phyloP scores from a whole-genome alignment of 1,284 basidiomycete species.

The Moesziomyces aphidis region DNA sequence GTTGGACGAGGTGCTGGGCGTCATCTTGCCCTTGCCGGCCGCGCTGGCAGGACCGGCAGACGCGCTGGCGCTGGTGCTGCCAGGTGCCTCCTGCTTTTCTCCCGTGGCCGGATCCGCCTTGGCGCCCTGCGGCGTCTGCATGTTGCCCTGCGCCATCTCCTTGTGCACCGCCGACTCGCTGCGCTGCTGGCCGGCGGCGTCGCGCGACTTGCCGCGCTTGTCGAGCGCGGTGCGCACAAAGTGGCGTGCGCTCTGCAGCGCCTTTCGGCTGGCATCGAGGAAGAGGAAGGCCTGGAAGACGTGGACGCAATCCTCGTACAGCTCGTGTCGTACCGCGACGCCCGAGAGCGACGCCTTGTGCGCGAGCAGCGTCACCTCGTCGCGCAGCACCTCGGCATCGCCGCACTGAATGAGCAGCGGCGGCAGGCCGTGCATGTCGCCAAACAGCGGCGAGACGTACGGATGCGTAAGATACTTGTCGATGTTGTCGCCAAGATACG shows the following conservation, averaged over 20 bases:
- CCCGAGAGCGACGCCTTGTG: conserved; percentile 91
- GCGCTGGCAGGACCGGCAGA: not conserved
- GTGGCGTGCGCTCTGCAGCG: conserved; percentile 65
- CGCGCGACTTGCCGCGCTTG: conserved; percentile 51
- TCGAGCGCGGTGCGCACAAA: conserved; percentile 67
- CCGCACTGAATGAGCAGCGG: conserved; percentile 93
- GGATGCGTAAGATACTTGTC: conserved; percentile 92
- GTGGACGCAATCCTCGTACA: conserved; percentile 85
- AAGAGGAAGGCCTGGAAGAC: conserved; percentile 68
- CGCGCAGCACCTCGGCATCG: conserved; percentile 91
- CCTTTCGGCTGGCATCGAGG: conserved; percentile 66
- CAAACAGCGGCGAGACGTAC: conserved; percentile 87
- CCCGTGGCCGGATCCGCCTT: conserved; percentile 49
- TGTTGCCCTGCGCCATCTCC: conserved; percentile 52
- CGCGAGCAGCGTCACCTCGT: conserved; percentile 91
- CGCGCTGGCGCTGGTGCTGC: not conserved
- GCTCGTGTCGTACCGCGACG: conserved; percentile 87
- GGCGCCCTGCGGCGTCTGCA: conserved; percentile 52
- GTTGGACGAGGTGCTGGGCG: conserved; percentile 20
- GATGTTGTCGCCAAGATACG: conserved; percentile 86
- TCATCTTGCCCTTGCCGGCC: conserved; percentile 9
- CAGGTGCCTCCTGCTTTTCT: conserved; percentile 7
- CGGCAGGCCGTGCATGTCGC: conserved; percentile 85
- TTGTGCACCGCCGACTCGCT: conserved; percentile 71
- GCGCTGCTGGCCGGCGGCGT: conserved; percentile 70